These are phyloP conservation scores for Xylariaceae sp. DNA, from an alignment of 2,329 filamentous ascomycete species.

Conservation along the genomic window DNA sequence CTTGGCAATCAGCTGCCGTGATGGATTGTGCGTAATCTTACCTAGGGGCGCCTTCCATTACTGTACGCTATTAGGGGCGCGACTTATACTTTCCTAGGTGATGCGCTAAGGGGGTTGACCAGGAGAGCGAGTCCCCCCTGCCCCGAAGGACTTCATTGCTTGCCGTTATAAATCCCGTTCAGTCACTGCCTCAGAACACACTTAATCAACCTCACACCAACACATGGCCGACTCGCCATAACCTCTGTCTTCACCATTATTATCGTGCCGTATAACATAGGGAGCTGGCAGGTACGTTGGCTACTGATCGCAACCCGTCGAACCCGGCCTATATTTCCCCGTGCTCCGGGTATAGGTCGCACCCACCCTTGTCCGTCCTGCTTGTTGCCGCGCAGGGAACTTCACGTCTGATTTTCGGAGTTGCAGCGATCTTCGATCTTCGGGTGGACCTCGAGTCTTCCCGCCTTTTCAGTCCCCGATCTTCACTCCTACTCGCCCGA, in stretches of 20 bases:
- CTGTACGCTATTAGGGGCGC: background rate
- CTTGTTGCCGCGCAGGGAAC: conserved; percentile 4
- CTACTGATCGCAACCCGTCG: conserved; percentile 4
- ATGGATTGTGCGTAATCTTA: background rate
- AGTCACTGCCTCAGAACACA: background rate
- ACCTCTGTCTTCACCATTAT: conserved; percentile 1
- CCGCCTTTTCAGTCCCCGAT: background rate
- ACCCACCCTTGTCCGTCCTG: background rate
- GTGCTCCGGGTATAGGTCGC: background rate
- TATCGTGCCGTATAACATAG: conserved; percentile 6
- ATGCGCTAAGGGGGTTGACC: background rate
- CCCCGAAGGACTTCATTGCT: background rate
- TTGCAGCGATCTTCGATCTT: background rate
- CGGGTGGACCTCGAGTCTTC: background rate
- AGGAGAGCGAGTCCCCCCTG: background rate
- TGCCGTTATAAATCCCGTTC: background rate
- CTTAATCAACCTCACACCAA: background rate
- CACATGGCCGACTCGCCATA: background rate
- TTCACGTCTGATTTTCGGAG: background rate
- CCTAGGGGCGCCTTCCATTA: background rate
- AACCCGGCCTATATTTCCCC: background rate
- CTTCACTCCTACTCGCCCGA: background rate
- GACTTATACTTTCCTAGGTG: background rate
- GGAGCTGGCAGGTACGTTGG: background rate
- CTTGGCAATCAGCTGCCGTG: no score